Evolutionary conservation across 495 filamentous ascomycete species (phyloP).

Genomic region (Pyrenula aspistea): DNA sequence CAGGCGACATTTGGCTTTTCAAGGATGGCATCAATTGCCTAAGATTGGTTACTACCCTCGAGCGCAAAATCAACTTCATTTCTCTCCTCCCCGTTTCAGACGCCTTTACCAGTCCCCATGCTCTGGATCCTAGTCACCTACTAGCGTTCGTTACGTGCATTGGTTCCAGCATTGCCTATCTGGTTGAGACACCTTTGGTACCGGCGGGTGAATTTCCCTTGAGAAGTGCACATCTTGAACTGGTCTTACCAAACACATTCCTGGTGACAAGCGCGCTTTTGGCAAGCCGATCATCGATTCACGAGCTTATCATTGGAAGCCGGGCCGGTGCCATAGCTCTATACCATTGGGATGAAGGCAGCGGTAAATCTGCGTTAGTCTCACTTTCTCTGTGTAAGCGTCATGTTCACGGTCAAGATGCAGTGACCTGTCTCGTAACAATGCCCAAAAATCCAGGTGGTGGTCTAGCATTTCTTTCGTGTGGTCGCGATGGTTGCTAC

Average conservation of each 20-base stretch:
- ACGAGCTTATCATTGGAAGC: constrained; percentile 53
- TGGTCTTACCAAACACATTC: constrained; percentile 23
- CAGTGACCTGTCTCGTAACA: constrained; percentile 51
- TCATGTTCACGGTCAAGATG: constrained; percentile 46
- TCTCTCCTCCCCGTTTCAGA: neutral
- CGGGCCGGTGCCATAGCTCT: constrained; percentile 47
- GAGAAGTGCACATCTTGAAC: neutral
- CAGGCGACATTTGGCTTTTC: constrained; percentile 23
- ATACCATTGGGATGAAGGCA: constrained; percentile 22
- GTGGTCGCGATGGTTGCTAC: constrained; percentile 63
- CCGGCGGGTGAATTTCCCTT: neutral
- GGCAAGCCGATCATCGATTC: too few relatives aligned
- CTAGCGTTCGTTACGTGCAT: constrained; percentile 2
- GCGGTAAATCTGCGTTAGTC: constrained; percentile 7
- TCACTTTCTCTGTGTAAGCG: constrained; percentile 12
- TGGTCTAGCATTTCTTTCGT: constrained; percentile 36
- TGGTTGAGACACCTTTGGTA: neutral
- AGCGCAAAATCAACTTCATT: neutral
- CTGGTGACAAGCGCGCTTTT: constrained; percentile 24
- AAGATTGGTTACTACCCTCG: neutral
- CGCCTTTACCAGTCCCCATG: neutral
- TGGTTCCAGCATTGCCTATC: neutral
- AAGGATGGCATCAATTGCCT: constrained; percentile 18
- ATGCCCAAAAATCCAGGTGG: constrained; percentile 17
- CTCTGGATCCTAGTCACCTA: neutral